phyloP scores from a whole-genome alignment of 306 rosid species.

The Nissolia schottii region DNA sequence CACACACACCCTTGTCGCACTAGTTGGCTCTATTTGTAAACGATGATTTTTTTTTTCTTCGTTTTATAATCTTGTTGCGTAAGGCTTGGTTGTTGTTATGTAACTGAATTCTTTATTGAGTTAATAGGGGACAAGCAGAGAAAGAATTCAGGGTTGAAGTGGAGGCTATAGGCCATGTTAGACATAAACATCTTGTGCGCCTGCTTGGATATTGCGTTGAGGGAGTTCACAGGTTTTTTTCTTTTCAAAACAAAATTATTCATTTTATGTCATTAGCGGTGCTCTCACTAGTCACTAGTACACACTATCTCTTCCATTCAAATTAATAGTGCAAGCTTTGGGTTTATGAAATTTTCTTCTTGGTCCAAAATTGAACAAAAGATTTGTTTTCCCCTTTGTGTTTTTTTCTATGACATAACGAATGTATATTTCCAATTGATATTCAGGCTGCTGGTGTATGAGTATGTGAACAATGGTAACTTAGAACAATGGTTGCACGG shows the following conservation, averaged over 20 bases:
- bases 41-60: slow-evolving; percentile 12
- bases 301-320: neutral
- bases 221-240: slow-evolving; percentile 77
- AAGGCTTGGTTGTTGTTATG: neutral
- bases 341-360: neutral
- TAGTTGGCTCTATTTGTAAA: neutral
- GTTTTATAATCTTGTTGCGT: neutral
- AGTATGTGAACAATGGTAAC: slow-evolving; percentile 94
- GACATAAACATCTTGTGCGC: slow-evolving; percentile 95
- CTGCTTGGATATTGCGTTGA: slow-evolving; percentile 87
- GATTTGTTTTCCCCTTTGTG: neutral
- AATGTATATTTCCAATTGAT: slow-evolving; percentile 7
- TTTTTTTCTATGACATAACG: neutral
- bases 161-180: slow-evolving; percentile 97
- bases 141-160: slow-evolving; percentile 98
- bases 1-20: neutral
- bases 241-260: neutral
- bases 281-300: neutral
- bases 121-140: slow-evolving; percentile 93
- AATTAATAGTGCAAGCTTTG: neutral
- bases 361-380: neutral
- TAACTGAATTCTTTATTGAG: slow-evolving; percentile 21
- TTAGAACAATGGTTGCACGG: slow-evolving; percentile 97
- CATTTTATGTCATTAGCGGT: neutral
- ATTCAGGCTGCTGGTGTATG: slow-evolving; percentile 86